These are phyloP conservation scores for Haematococcus lacustris DNA, from an alignment of 139 green algal species.

Conservation along the genomic window DNA sequence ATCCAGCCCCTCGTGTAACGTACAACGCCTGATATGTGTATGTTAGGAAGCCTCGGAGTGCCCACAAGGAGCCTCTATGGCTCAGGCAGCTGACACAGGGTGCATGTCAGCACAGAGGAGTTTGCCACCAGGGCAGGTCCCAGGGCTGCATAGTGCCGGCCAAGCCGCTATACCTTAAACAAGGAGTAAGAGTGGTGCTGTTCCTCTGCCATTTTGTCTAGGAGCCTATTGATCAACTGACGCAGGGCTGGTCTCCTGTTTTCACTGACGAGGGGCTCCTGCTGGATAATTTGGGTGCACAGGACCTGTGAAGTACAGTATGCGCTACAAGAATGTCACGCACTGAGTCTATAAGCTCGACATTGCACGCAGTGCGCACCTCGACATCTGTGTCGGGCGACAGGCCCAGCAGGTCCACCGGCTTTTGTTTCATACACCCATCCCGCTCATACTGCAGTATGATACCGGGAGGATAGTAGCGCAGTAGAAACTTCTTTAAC, in stretches of 20 bases:
- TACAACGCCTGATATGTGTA: too few relatives aligned
- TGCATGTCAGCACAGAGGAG: too few relatives aligned
- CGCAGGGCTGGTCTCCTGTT: conserved; percentile 40
- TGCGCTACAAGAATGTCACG: too few relatives aligned
- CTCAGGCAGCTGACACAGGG: too few relatives aligned
- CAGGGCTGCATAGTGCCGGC: too few relatives aligned
- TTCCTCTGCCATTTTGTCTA: conserved; percentile 49
- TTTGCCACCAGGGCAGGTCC: too few relatives aligned
- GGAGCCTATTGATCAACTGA: conserved; percentile 43
- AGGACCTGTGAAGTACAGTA: too few relatives aligned
- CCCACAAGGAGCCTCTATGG: too few relatives aligned
- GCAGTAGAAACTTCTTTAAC: conserved; percentile 68
- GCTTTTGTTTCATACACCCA: conserved; percentile 47
- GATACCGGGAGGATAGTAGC: conserved; percentile 70
- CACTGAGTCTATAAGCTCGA: too few relatives aligned
- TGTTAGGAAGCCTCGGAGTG: too few relatives aligned
- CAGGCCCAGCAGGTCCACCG: conserved; percentile 60
- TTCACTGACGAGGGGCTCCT: conserved; percentile 55
- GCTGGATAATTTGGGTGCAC: conserved; percentile 43
- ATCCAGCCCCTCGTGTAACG: too few relatives aligned
- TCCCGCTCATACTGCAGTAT: conserved; percentile 64
- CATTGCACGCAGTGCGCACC: too few relatives aligned
- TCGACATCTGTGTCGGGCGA: conserved; percentile 54
- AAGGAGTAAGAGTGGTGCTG: conserved; percentile 50
- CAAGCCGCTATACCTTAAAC: conserved; percentile 53